Evolutionary conservation across 768 basidiomycete genomes (phyloP).

Genomic region (Suillus bovinus): DNA sequence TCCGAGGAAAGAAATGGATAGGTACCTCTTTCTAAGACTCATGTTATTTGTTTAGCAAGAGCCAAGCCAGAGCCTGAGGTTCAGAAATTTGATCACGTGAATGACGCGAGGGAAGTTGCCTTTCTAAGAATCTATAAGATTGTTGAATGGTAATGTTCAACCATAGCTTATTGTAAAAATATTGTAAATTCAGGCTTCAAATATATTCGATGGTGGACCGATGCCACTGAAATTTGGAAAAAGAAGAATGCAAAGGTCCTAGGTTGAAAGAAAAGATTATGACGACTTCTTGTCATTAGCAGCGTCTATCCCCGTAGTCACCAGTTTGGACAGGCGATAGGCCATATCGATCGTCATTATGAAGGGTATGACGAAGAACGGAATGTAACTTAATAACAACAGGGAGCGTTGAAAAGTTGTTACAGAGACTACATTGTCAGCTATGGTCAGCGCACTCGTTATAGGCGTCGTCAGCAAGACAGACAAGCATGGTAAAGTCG

Average conservation of each 20-base stretch:
- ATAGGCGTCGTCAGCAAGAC: conserved; percentile 56
- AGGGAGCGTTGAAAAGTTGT: conserved; percentile 52
- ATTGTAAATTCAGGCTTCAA: too few species aligned
- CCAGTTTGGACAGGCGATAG: conserved; percentile 36
- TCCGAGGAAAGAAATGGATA: not conserved
- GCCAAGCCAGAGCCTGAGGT: too few species aligned
- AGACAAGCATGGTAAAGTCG: conserved; percentile 70
- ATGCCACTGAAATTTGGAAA: too few species aligned
- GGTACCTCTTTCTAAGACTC: conserved; percentile 60
- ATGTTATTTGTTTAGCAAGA: conserved; percentile 26
- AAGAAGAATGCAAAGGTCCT: too few species aligned
- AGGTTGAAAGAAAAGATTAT: conserved; percentile 7
- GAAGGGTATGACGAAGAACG: conserved; percentile 73
- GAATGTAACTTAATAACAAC: conserved; percentile 69
- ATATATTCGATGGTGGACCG: too few species aligned
- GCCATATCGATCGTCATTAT: conserved; percentile 77
- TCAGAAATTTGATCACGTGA: too few species aligned
- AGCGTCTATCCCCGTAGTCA: conserved; percentile 26
- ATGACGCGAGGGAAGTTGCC: too few species aligned
- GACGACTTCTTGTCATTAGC: conserved; percentile 18
- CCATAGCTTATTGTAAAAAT: too few species aligned
- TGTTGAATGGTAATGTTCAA: too few species aligned
- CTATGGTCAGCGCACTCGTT: conserved; percentile 34
- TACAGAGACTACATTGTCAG: conserved; percentile 38
- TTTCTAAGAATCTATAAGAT: too few species aligned